Evolutionary conservation across 2,329 filamentous ascomycete genomes (phyloP).

Genomic region (Aspergillus luchuensis): DNA sequence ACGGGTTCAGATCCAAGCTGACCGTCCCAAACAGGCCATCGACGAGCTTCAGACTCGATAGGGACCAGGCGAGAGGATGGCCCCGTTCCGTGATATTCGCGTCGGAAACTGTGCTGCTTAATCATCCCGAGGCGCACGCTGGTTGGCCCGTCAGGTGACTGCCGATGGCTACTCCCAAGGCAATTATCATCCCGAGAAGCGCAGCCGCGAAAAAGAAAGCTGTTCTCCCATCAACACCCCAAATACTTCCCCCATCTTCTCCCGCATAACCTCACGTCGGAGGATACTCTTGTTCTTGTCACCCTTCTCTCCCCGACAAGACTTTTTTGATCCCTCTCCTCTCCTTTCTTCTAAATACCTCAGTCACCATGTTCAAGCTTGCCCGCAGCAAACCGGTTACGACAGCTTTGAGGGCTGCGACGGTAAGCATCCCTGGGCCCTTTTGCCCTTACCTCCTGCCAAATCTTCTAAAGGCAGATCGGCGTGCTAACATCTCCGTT

Average conservation of each 20-base stretch:
- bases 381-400: constrained; percentile 74
- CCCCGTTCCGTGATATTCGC: constrained; percentile 36
- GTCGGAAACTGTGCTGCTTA: constrained; percentile 30
- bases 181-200: constrained; percentile 33
- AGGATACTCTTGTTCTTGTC: constrained; percentile 18
- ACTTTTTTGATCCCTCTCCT: constrained; percentile 20
- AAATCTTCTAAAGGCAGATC: constrained; percentile 24
- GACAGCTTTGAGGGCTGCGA: constrained; percentile 75
- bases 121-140: constrained; percentile 30
- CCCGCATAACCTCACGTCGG: constrained; percentile 15
- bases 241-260: constrained; percentile 14
- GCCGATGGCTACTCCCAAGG: constrained; percentile 22
- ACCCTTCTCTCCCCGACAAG: constrained; percentile 6
- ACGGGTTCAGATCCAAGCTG: neutral
- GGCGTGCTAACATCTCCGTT: constrained; percentile 53
- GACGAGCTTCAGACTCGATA: neutral
- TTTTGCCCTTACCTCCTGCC: constrained; percentile 6
- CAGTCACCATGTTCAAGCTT: constrained; percentile 78
- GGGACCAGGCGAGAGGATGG: neutral
- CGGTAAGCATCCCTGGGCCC: constrained; percentile 57
- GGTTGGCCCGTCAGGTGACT: constrained; percentile 32
- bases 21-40: neutral
- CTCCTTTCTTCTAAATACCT: constrained; percentile 20
- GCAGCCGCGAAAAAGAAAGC: constrained; percentile 39
- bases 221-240: constrained; percentile 31